Evolutionary conservation across 176 grass and related monocot species (phyloP).

Genomic region (barley (Hordeum vulgare)): DNA sequence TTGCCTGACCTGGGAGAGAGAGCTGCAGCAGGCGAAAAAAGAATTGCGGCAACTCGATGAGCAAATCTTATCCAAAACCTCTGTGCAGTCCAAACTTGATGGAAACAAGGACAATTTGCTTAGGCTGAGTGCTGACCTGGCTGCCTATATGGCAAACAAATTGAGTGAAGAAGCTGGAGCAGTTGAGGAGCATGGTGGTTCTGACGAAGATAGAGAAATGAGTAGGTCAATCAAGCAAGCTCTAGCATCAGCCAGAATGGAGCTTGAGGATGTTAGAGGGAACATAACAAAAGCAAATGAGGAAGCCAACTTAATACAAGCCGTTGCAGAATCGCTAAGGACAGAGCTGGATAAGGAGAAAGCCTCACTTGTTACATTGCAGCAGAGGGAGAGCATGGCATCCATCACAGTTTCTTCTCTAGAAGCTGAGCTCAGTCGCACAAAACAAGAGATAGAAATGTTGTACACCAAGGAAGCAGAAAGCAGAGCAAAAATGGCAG

Average conservation of each 20-base stretch:
- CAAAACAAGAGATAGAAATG: conserved; percentile 63
- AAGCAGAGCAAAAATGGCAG: conserved; percentile 51
- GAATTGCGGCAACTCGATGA: conserved; percentile 56
- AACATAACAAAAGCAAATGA: conserved; percentile 47
- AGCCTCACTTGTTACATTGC: conserved; percentile 56
- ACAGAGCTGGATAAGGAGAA: conserved; percentile 66
- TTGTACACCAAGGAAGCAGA: conserved; percentile 60
- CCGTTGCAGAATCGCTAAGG: conserved; percentile 43
- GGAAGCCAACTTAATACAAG: conserved; percentile 53
- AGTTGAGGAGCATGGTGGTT: conserved; percentile 33
- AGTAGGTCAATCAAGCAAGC: conserved; percentile 48
- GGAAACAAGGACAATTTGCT: conserved; percentile 37
- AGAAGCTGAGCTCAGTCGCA: conserved; percentile 72
- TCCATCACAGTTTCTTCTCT: conserved; percentile 78
- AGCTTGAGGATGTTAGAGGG: conserved; percentile 58
- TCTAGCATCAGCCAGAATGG: conserved; percentile 52
- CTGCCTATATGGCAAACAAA: conserved; percentile 54
- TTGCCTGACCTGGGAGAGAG: conserved; percentile 75
- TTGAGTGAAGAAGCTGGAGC: conserved; percentile 45
- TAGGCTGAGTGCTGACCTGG: conserved; percentile 52
- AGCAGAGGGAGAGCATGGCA: conserved; percentile 84
- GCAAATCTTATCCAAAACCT: conserved; percentile 47
- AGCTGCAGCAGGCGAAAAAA: conserved; percentile 64
- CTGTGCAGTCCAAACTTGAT: conserved; percentile 40
- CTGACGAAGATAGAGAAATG: conserved; percentile 50